Evolutionary conservation across 1,284 basidiomycete genomes (phyloP).

Genomic region (Tilletiopsis washingtonensis): DNA sequence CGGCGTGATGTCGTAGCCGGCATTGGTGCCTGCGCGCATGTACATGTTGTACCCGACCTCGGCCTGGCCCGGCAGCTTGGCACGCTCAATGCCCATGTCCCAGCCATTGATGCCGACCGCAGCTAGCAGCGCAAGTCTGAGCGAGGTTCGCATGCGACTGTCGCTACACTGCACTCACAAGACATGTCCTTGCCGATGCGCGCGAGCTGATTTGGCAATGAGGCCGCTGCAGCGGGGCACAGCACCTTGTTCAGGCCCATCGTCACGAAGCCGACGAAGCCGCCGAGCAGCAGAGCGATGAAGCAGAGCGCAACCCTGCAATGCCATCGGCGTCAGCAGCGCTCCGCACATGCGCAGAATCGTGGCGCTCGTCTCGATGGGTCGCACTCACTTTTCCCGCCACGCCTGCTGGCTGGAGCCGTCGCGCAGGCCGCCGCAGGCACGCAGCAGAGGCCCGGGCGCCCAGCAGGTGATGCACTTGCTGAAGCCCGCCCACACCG

Average conservation of each 20-base stretch:
- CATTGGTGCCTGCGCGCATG: constrained; percentile 50
- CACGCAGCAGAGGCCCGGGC: constrained; percentile 47
- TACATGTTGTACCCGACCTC: constrained; percentile 59
- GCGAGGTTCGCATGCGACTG: neutral
- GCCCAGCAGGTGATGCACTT: constrained; percentile 40
- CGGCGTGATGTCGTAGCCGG: constrained; percentile 80
- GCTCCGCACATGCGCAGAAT: neutral
- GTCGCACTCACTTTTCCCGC: constrained; percentile 33
- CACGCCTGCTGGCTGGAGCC: constrained; percentile 39
- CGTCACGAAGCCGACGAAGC: constrained; percentile 78
- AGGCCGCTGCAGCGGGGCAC: constrained; percentile 59
- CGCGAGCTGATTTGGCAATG: constrained; percentile 4
- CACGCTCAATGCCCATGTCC: constrained; percentile 65
- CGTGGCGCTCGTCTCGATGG: neutral
- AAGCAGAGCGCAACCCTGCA: constrained; percentile 29
- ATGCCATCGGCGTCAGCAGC: neutral
- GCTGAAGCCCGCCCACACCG: constrained; percentile 27
- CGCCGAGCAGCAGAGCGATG: constrained; percentile 57
- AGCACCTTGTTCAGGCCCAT: constrained; percentile 88
- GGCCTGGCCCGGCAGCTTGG: constrained; percentile 52
- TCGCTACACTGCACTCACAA: neutral
- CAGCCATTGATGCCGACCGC: constrained; percentile 71
- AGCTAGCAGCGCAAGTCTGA: constrained; percentile 42
- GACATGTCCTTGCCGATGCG: constrained; percentile 2
- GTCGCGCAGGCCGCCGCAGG: constrained; percentile 30